These are phyloP conservation scores for Leucoagaricus sp. DNA, from an alignment of 1,284 basidiomycete genomes.

Conservation along the genomic window DNA sequence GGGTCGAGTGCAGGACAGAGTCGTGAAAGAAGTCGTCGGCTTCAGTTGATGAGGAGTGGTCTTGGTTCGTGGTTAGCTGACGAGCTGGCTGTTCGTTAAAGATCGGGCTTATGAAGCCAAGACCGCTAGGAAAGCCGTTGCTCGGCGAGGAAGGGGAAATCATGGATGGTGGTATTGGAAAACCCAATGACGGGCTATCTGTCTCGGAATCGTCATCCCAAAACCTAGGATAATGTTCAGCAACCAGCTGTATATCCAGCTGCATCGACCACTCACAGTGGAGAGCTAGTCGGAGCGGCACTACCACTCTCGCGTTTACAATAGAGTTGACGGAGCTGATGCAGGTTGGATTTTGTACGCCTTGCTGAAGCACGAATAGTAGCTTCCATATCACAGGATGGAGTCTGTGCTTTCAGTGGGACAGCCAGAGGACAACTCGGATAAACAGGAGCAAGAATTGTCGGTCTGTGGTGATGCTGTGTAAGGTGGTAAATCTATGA, in stretches of 20 bases:
- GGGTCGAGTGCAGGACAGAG: no score
- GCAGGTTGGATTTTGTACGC: neutral
- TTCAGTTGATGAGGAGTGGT: no score
- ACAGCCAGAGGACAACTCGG: neutral
- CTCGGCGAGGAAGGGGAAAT: no score
- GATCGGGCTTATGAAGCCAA: no score
- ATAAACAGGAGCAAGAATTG: neutral
- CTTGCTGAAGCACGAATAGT: conserved; percentile 2
- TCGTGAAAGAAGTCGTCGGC: no score
- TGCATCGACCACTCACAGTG: neutral
- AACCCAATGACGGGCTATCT: neutral
- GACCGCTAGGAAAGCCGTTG: no score
- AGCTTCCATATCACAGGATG: neutral
- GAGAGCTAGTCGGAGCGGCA: no score
- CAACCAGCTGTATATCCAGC: neutral
- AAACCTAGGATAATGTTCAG: neutral
- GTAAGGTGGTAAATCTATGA: neutral
- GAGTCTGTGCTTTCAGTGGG: neutral
- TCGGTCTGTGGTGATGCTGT: neutral
- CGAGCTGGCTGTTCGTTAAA: no score
- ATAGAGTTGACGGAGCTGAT: neutral
- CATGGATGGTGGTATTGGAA: neutral
- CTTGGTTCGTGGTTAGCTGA: no score
- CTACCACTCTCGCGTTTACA: no score
- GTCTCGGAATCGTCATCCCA: neutral